Evolutionary conservation across 2,329 filamentous ascomycete species (phyloP).

Genomic region (Aspergillus udagawae): DNA sequence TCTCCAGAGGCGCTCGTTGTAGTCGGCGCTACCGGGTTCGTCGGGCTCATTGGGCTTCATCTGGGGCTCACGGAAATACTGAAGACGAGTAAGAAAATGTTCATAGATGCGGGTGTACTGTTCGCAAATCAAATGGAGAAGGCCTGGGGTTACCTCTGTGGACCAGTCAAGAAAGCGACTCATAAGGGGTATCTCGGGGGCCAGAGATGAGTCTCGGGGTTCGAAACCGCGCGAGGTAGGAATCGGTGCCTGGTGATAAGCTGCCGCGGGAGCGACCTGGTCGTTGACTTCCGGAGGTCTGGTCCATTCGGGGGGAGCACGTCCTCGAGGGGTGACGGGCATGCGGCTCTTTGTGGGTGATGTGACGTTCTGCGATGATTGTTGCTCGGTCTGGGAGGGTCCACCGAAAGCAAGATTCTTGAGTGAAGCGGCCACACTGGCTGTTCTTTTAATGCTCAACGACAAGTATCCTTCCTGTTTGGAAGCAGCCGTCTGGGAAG

Average conservation of each 20-base stretch:
- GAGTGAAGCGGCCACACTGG: constrained; percentile 61
- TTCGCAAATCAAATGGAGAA: constrained; percentile 12
- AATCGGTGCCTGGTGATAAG: constrained; percentile 70
- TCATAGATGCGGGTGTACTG: constrained; percentile 8
- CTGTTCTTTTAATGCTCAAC: constrained; percentile 57
- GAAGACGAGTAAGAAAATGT: constrained; percentile 26
- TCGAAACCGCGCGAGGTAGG: constrained; percentile 76
- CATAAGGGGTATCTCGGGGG: constrained; percentile 67
- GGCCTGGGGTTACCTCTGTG: constrained; percentile 57
- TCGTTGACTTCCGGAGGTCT: constrained; percentile 73
- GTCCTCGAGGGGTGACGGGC: constrained; percentile 46
- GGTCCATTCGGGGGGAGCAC: constrained; percentile 56
- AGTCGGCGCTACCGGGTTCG: constrained; percentile 92
- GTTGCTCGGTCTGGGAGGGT: constrained; percentile 31
- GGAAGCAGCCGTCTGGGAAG: constrained; percentile 42
- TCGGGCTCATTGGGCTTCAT: constrained; percentile 97
- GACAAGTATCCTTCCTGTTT: constrained; percentile 61
- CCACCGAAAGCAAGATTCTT: constrained; percentile 58
- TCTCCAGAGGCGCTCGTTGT: constrained; percentile 91
- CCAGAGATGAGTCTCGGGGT: constrained; percentile 55
- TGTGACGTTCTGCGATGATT: constrained; percentile 21
- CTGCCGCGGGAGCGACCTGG: constrained; percentile 59
- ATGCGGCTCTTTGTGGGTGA: constrained; percentile 30
- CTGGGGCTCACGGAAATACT: constrained; percentile 95
- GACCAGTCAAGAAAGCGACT: constrained; percentile 94